Percentiles rank a stretch among this genome's conserved stretches.
Evolutionary conservation across 2,329 filamentous ascomycete species (phyloP).

Genomic region (Plectosphaerella cucumerina): DNA sequence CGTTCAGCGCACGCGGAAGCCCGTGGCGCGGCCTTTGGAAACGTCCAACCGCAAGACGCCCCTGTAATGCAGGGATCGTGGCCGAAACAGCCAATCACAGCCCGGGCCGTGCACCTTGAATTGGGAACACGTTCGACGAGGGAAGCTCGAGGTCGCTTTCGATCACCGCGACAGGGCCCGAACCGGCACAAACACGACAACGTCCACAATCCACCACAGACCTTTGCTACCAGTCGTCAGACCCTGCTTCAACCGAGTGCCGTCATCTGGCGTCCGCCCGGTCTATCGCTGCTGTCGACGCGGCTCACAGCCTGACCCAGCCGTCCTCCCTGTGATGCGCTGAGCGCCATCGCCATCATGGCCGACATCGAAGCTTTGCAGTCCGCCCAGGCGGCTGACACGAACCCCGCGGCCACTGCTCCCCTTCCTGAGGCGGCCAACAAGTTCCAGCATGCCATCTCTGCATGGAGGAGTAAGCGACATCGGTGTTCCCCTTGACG

Average conservation of each 20-base stretch:
- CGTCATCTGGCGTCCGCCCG: no score
- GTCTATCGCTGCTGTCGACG: not conserved
- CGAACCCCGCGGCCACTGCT: constrained; percentile 8
- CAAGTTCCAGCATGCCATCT: constrained; percentile 95
- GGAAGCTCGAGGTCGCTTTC: not conserved
- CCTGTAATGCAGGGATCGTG: not conserved
- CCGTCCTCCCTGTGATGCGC: not conserved
- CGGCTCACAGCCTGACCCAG: not conserved
- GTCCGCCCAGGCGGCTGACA: constrained; percentile 6
- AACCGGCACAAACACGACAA: not conserved
- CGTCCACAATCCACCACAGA: not conserved
- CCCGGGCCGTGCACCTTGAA: not conserved
- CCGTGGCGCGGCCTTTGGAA: no score
- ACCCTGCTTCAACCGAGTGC: not conserved
- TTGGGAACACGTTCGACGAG: not conserved
- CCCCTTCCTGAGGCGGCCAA: constrained; percentile 59
- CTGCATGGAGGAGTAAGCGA: constrained; percentile 82
- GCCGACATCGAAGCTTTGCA: constrained; percentile 16
- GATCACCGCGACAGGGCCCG: not conserved
- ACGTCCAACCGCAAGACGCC: not conserved
- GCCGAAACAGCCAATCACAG: not conserved
- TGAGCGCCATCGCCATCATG: constrained; percentile 11
- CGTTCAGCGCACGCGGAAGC: no score
- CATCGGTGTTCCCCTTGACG: constrained; percentile 14
- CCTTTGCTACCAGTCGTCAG: no score